Evolutionary conservation across 2,329 filamentous ascomycete genomes (phyloP), one percentile per base, ranked within the genome.

Genomic region (Colletotrichum ledebouriae): DNA sequence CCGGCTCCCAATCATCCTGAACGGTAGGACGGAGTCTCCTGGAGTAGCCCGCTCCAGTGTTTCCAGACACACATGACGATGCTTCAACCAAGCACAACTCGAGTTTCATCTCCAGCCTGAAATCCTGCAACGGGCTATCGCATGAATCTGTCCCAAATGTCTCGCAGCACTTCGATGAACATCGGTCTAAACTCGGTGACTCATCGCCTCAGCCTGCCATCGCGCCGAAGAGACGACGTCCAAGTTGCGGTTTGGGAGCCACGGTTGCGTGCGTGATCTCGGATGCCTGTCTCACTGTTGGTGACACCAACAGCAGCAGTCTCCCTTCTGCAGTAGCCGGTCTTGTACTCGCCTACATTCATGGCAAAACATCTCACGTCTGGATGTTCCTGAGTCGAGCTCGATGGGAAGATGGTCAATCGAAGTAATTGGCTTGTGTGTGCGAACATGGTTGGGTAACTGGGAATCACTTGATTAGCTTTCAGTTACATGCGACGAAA

Each of bases 241-340:
- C 37, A 4, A 39, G 37, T 39, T 39, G 37, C 37, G 37, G 37
- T 39, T 15, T 22, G 12, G 25, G 37, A 25, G 12, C 15, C 33
- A 44, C 47, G 59, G 59, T 9, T 46, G 13, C 39, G 17, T 46
- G 47, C 59, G 37, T 25, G 34, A 61, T 61, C 47, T 53, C 22
- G 41, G 39, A 20, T 50, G 10, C 12, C 22, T 44, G 59, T 61
- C 49, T 44, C 37, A 34, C 57, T 11, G 34, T 15, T 11, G 20
- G 57, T 59, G 13, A 17, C 33, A 42, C 57, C 44, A 41, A 50
- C 57, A 33, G 57, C 20, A 25, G 20, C 37, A 47, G 12, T 37
- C 49, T 42, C 25, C 56, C 49, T 37, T 22, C 17, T 47, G 41
- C 41, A 39, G 20, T 11, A 53, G 11, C 17, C 46, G 25, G 20